Evolutionary conservation across 108 stramenopile genomes (phyloP), one percentile per base, ranked within the genome.

Genomic region (Mediolabrus comicus): DNA sequence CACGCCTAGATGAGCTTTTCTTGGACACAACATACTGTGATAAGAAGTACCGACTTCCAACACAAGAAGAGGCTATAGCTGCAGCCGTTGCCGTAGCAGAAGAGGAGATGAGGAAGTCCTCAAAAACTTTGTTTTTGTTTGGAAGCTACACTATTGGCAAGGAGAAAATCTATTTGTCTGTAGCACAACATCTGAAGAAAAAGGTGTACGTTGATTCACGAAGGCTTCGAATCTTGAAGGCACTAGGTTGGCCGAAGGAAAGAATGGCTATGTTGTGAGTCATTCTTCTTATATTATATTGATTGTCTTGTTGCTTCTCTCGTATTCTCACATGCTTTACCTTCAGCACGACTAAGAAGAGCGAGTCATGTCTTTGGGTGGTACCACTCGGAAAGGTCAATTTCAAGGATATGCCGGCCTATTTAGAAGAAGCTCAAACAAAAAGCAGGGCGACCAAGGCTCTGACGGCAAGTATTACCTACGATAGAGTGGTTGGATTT

Each of bases 71-170:
- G n/a, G 71, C 80, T 12, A 81, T 86, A 11, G 52, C 49, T 9
- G 81, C 86, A n/a, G 71, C 87, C 14, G 54, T 94, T 2, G 65
- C 65, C 16, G 62, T 83, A 24, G 87, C 77, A 25, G 63, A 70
- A 55, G 68, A 83, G 31, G 87, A 92, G 62, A 59, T 81, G 55
- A 56, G 72, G 24, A 79, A 59, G 12, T 56, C 62, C 1, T 54
- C 70, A 62, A 33, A 38, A 39, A 84, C 88, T 3, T 77, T 98
- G 0, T 83, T 95, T 56, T 60, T 96, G n/a, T 95, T 98, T 64
- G 97, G 97, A 6, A 86, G 91, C 10, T 98, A 98, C 66, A 94
- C 92, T 0, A 96, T 98, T 33, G 97, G 97, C 19, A 98, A 98
- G 69, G 97, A 98, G 64, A 79, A 77, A 39, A 92, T 96, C n/a